These are phyloP conservation scores for Cryoendolithus antarcticus DNA, from an alignment of 2,329 filamentous ascomycete genomes.

Conservation along the genomic window DNA sequence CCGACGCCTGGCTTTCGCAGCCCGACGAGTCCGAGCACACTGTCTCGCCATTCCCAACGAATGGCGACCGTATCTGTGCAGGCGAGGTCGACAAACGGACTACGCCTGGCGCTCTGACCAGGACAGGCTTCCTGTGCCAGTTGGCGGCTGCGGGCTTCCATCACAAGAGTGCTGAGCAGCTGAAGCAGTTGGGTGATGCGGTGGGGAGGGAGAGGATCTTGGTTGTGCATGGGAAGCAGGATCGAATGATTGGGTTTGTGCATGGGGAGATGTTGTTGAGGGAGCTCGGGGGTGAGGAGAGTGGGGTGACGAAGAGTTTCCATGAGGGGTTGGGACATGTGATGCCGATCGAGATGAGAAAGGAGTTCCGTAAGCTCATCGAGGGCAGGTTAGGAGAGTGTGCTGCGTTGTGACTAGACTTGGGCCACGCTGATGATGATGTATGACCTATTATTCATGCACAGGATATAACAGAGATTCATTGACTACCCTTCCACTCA, in stretches of 20 bases:
- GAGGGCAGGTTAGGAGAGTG: slow-evolving; percentile 45
- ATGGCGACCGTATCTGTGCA: slow-evolving; percentile 72
- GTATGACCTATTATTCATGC: background rate
- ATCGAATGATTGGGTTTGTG: slow-evolving; percentile 64
- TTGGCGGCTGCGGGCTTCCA: slow-evolving; percentile 70
- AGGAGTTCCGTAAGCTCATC: slow-evolving; percentile 56
- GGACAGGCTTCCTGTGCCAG: slow-evolving; percentile 61
- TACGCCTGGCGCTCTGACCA: slow-evolving; percentile 48
- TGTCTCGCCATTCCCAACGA: slow-evolving; percentile 50
- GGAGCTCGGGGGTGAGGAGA: slow-evolving; percentile 47
- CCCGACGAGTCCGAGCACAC: slow-evolving; percentile 43
- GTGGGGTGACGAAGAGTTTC: slow-evolving; percentile 43
- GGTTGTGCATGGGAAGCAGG: slow-evolving; percentile 62
- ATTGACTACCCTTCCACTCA: slow-evolving; percentile 1
- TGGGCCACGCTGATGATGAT: background rate
- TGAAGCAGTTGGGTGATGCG: slow-evolving; percentile 51
- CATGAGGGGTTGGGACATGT: slow-evolving; percentile 67
- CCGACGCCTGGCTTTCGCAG: slow-evolving; percentile 45
- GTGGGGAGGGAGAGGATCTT: slow-evolving; percentile 64
- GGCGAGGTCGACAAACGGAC: slow-evolving; percentile 62
- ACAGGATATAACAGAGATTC: background rate
- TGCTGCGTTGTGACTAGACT: too few relatives aligned
- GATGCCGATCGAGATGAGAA: slow-evolving; percentile 55
- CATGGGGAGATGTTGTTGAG: slow-evolving; percentile 59
- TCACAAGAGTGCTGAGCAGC: slow-evolving; percentile 55